Conservation (phyloP, 2,329 filamentous ascomycete species). For the Fusarium multiceps region DNA sequence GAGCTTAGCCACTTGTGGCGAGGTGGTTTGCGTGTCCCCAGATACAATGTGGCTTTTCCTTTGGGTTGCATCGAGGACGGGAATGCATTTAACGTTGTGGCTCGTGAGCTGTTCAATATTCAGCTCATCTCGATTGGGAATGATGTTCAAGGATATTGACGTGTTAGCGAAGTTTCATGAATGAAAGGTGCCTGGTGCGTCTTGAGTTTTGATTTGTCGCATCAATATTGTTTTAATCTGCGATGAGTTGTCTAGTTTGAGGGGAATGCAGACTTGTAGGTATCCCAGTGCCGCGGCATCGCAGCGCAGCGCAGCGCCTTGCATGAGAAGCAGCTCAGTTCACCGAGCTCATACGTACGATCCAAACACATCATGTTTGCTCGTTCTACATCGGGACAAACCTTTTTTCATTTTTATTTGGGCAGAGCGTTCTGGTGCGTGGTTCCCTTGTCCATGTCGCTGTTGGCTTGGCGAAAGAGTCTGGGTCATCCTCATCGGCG, state of each 20-base stretch:
- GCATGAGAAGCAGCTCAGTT: conserved; percentile 11
- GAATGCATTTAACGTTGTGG: conserved; percentile 37
- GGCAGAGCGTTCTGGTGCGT: not conserved
- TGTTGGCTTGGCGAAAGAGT: conserved; percentile 32
- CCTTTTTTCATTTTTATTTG: not conserved
- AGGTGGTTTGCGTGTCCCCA: conserved; percentile 46
- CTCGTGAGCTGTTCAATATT: conserved; percentile 29
- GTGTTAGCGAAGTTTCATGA: conserved; percentile 36
- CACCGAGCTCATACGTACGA: conserved; percentile 3
- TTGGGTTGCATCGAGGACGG: conserved; percentile 19
- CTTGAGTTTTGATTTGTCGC: conserved; percentile 25
- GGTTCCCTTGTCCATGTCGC: not conserved
- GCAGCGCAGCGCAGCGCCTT: not conserved
- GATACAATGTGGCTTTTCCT: conserved; percentile 10
- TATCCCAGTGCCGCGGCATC: not conserved
- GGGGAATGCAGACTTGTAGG: not conserved
- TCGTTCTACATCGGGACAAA: conserved; percentile 8
- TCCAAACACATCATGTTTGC: conserved; percentile 9
- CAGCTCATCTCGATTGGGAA: conserved; percentile 34
- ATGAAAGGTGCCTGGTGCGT: not conserved
- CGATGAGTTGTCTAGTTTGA: conserved; percentile 33
- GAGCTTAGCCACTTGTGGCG: conserved; percentile 46
- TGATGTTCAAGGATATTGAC: conserved; percentile 7
- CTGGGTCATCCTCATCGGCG: conserved; percentile 30
- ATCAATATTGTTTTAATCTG: conserved; percentile 22